A percentile compares a stretch with the other conserved stretches of the same genome.
These are phyloP conservation scores for Phytopythium oedochilum DNA, from an alignment of 352 stramenopile genomes.

Conservation along the genomic window DNA sequence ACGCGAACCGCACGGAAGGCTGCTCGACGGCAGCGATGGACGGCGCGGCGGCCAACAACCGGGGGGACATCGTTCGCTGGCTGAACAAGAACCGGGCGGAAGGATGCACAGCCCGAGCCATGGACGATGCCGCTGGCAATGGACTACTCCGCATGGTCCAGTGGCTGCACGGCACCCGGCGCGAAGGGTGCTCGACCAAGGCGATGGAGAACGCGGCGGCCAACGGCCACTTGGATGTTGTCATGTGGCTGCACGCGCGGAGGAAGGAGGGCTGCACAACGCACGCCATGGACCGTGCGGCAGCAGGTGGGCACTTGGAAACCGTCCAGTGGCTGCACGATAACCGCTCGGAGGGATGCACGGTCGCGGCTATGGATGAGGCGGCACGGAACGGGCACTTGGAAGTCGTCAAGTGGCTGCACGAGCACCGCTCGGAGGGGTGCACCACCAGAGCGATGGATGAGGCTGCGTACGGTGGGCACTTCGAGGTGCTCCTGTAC, in stretches of 20 bases:
- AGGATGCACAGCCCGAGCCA: conserved; percentile 18
- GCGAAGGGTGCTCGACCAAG: conserved; percentile 19
- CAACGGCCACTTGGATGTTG: conserved; percentile 14
- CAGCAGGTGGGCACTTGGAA: conserved; percentile 18
- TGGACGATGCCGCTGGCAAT: conserved; percentile 20
- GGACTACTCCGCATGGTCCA: conserved; percentile 20
- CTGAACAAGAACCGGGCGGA: conserved; percentile 22
- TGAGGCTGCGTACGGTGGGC: not conserved
- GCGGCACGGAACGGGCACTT: conserved; percentile 13
- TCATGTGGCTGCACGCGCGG: conserved; percentile 19
- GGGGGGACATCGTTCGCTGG: conserved; percentile 19
- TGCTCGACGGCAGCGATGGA: conserved; percentile 16
- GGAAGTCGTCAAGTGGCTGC: conserved; percentile 19
- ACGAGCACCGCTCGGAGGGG: conserved; percentile 2
- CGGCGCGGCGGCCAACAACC: conserved; percentile 19
- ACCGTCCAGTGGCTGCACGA: conserved; percentile 23
- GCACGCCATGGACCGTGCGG: conserved; percentile 18
- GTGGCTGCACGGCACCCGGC: conserved; percentile 17
- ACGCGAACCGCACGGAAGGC: conserved; percentile 1
- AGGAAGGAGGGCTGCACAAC: conserved; percentile 24
- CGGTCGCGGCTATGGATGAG: conserved; percentile 17
- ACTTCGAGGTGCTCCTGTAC: conserved; percentile 2
- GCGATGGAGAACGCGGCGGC: conserved; percentile 26
- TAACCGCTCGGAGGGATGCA: conserved; percentile 20
- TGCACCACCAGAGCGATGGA: conserved; percentile 2